Evolutionary conservation across 2,329 filamentous ascomycete genomes (phyloP).

Genomic region (Bisporella sp.): DNA sequence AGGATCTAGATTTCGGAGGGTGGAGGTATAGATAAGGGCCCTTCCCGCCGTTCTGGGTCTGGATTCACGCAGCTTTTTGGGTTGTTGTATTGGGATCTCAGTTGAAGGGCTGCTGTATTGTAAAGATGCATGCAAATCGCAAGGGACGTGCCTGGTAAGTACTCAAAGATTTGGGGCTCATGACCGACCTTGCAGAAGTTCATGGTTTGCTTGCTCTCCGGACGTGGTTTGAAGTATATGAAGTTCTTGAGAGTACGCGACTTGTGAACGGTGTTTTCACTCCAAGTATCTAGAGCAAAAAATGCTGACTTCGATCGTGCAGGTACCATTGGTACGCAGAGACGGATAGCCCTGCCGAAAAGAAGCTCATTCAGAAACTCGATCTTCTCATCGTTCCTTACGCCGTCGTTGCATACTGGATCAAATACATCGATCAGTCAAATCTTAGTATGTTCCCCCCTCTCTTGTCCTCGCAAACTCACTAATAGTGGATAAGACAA

Average conservation of each 20-base stretch:
- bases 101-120: background rate
- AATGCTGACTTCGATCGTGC: no score
- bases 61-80: background rate
- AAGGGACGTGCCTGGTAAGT: conserved; percentile 14
- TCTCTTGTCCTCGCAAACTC: conserved; percentile 3
- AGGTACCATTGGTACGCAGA: conserved; percentile 38
- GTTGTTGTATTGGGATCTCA: background rate
- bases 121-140: conserved; percentile 12
- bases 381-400: conserved; percentile 50
- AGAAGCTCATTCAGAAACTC: conserved; percentile 46
- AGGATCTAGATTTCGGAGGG: background rate
- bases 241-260: no score
- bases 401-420: conserved; percentile 47
- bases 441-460: conserved; percentile 13
- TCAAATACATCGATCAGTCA: conserved; percentile 25
- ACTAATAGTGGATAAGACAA: conserved; percentile 18
- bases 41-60: background rate
- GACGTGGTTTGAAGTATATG: no score
- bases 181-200: no score
- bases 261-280: no score
- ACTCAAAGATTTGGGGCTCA: no score
- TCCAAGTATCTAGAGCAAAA: no score
- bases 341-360: conserved; percentile 42
- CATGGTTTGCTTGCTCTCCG: no score
- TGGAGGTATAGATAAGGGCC: background rate